Evolutionary conservation across 225 moss, liverwort and hornwort species (phyloP).

Genomic region (Bryum argenteum): DNA sequence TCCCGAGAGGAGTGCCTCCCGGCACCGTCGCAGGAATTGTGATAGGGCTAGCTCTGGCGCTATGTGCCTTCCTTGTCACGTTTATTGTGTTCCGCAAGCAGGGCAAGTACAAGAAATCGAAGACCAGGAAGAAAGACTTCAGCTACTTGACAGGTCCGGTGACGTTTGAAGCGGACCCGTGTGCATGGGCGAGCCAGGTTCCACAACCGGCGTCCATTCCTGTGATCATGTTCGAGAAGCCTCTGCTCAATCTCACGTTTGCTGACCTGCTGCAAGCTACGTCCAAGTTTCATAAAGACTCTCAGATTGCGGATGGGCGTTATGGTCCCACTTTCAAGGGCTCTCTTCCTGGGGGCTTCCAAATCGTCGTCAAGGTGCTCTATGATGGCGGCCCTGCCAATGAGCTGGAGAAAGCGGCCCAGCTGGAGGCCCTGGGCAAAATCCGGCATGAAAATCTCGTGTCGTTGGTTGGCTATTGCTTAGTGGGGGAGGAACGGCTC

Average conservation of each 20-base stretch:
- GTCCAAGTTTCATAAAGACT: slow-evolving; percentile 65
- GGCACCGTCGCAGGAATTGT: slow-evolving; percentile 41
- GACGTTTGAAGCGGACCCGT: slow-evolving; percentile 65
- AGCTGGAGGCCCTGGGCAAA: slow-evolving; percentile 64
- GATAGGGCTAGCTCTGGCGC: slow-evolving; percentile 26
- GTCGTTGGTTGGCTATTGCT: slow-evolving; percentile 71
- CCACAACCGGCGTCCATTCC: slow-evolving; percentile 56
- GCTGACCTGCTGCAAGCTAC: slow-evolving; percentile 75
- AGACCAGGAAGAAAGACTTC: slow-evolving; percentile 28
- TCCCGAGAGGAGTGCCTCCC: slow-evolving; percentile 11
- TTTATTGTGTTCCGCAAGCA: slow-evolving; percentile 34
- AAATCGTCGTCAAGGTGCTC: slow-evolving; percentile 78
- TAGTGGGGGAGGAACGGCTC: slow-evolving; percentile 65
- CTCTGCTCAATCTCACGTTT: slow-evolving; percentile 74
- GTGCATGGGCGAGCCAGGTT: slow-evolving; percentile 63
- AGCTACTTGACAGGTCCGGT: slow-evolving; percentile 57
- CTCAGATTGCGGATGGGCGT: slow-evolving; percentile 71
- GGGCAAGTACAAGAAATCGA: slow-evolving; percentile 22
- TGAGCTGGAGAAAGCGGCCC: slow-evolving; percentile 54
- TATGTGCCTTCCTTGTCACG: slow-evolving; percentile 45
- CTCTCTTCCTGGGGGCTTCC: slow-evolving; percentile 50
- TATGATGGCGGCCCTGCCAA: slow-evolving; percentile 57
- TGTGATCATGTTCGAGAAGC: slow-evolving; percentile 87
- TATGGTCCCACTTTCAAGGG: slow-evolving; percentile 79
- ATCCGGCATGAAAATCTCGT: slow-evolving; percentile 73